A percentile compares a stretch with the other conserved stretches of the same genome.
These are phyloP conservation scores for Xylaria sp. DNA, from an alignment of 495 filamentous ascomycete genomes.

Conservation along the genomic window DNA sequence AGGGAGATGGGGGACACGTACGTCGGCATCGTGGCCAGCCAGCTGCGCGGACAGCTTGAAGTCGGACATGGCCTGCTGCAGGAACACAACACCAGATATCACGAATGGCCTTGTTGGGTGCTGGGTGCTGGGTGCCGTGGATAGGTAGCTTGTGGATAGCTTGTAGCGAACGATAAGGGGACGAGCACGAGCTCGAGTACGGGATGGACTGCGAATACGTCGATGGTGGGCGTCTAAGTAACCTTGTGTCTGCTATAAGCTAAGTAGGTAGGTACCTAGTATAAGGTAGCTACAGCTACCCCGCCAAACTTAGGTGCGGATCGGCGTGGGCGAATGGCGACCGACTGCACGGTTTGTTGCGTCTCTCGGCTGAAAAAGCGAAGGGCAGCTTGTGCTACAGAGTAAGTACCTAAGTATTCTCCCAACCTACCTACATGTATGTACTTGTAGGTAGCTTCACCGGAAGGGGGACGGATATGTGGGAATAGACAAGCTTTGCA, in stretches of 20 bases:
- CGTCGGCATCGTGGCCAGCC: slow-evolving; percentile 82
- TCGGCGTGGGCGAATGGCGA: background rate
- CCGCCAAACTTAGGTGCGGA: slow-evolving; percentile 16
- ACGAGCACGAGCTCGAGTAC: background rate
- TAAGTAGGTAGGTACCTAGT: too few relatives aligned
- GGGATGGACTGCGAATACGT: background rate
- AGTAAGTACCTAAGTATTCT: too few relatives aligned
- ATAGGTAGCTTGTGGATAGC: background rate
- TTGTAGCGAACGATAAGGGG: background rate
- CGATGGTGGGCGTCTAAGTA: background rate
- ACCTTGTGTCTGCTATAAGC: too few relatives aligned
- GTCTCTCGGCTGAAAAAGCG: background rate
- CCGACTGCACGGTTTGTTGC: too few relatives aligned
- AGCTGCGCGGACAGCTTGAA: slow-evolving; percentile 87
- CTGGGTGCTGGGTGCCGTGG: background rate
- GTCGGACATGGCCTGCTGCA: slow-evolving; percentile 49
- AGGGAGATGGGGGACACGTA: too few relatives aligned
- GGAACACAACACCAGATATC: background rate
- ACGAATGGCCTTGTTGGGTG: background rate
- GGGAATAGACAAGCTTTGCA: background rate
- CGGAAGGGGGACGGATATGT: background rate
- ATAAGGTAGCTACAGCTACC: too few relatives aligned
- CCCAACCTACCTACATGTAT: too few relatives aligned
- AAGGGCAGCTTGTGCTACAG: too few relatives aligned
- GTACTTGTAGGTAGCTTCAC: too few relatives aligned